phyloP scores from a whole-genome alignment of 352 stramenopile species.

The Phytophthora sojae region DNA sequence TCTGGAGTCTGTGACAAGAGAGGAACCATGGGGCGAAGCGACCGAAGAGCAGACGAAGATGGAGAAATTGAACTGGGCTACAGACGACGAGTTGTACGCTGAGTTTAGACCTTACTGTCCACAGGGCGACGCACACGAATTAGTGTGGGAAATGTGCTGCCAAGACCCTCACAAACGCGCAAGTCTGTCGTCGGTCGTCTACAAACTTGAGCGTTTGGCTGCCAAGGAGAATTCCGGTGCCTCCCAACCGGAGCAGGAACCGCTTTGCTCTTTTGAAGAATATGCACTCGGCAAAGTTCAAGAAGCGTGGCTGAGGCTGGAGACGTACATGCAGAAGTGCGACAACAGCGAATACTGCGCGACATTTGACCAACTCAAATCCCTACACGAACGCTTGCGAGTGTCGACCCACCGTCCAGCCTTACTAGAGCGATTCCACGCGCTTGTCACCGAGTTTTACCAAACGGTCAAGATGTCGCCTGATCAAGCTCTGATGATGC shows the following conservation, averaged over 20 bases:
- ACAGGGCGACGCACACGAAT: neutral
- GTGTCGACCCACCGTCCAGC: neutral
- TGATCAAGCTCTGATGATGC: constrained; percentile 9
- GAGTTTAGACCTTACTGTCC: neutral
- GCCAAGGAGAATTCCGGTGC: neutral
- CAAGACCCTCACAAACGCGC: constrained; percentile 3
- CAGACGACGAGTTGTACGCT: neutral
- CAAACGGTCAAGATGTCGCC: constrained; percentile 4
- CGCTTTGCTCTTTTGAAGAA: neutral
- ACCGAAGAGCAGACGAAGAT: neutral
- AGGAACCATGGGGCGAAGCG: constrained; percentile 4
- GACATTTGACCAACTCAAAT: neutral
- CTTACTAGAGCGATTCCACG: constrained; percentile 1
- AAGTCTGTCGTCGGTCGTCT: constrained; percentile 1
- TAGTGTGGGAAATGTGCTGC: constrained; percentile 22
- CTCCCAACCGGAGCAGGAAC: neutral
- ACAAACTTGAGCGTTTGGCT: constrained; percentile 2
- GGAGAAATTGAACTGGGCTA: neutral
- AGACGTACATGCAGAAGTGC: neutral
- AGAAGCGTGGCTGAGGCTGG: neutral
- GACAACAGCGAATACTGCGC: neutral
- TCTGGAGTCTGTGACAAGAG: constrained; percentile 19
- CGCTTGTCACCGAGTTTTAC: constrained; percentile 8
- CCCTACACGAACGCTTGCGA: neutral
- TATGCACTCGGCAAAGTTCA: neutral